Evolutionary conservation across 73 alveolate species (phyloP), one percentile per base, ranked within the genome.

Genomic region (Effrenium voratum): DNA sequence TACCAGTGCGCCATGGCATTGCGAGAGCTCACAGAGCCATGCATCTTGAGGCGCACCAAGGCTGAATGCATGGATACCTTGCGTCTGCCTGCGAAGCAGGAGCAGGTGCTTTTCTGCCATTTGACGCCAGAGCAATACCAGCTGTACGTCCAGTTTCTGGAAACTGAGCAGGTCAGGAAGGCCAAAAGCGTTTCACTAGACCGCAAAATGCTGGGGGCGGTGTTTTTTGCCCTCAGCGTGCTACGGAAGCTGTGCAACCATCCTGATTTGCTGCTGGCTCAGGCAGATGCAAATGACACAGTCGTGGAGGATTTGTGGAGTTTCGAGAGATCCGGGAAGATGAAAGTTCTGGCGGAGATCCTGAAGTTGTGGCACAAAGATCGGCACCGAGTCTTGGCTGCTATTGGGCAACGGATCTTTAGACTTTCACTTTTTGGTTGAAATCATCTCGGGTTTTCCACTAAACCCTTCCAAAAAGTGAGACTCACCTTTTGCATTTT

Each of bases 161-260:
- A 76, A 45, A 57, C 98, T 13, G 98, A 91, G 90, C 98, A 91
- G 45, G 98, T 70, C 34, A 12, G 95, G 52, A 59, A 70, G 44
- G 95, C 95, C 34, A 87, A 63, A 50, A 28, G 66, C 13, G 85
- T 66, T 6, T 47, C 97, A 15, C 43, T 76, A 4, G 97, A 85
- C 45, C 94, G 94, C 63, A 75, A 72, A 32, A 83, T 81, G 46
- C 95, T 98, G 3, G 95, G 99, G 4, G 93, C 99, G 36, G 99
- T 99, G 28, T 99, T 99, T 77, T 99, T 99, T 63, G 99, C 99
- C 95, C 95, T 93, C 40, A 60, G 93, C 43, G 99, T 98, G 75
- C 99, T 99, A 84, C 93, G 99, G 40, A 99, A 99, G 99, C 99
- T 99, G 30, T 99, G 99, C 93, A 99, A 99, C 99, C 99, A 99